A percentile compares a stretch with the other conserved stretches of the same genome.
Evolutionary conservation across 2,329 filamentous ascomycete genomes (phyloP).

Genomic region (Penicillium janthinellum): DNA sequence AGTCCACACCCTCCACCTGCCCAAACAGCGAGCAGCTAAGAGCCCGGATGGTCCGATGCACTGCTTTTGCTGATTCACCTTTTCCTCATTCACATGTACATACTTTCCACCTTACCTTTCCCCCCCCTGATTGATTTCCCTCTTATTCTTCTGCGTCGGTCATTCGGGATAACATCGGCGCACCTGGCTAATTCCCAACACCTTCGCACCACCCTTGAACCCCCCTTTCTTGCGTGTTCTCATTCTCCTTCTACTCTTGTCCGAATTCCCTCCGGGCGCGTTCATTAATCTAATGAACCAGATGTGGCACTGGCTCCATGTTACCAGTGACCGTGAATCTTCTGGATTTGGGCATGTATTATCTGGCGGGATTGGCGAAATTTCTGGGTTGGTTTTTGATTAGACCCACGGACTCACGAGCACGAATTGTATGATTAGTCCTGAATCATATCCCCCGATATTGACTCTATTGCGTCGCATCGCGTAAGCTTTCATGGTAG

Average conservation of each 20-base stretch:
- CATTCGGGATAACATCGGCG: slow-evolving; percentile 18
- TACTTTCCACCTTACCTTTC: slow-evolving; percentile 26
- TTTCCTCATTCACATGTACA: slow-evolving; percentile 34
- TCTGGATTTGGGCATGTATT: slow-evolving; percentile 26
- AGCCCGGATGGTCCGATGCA: background rate
- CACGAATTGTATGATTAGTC: slow-evolving; percentile 38
- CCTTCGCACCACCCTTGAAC: slow-evolving; percentile 5
- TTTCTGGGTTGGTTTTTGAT: slow-evolving; percentile 19
- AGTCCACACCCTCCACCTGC: slow-evolving; percentile 47
- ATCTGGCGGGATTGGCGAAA: slow-evolving; percentile 24
- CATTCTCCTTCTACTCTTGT: slow-evolving; percentile 11
- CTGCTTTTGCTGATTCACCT: background rate
- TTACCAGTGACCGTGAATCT: slow-evolving; percentile 20
- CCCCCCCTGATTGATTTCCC: slow-evolving; percentile 27
- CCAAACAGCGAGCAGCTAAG: slow-evolving; percentile 43
- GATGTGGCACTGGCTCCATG: slow-evolving; percentile 25
- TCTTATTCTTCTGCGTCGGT: slow-evolving; percentile 15
- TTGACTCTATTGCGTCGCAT: background rate
- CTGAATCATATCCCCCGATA: slow-evolving; percentile 4
- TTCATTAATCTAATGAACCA: slow-evolving; percentile 25
- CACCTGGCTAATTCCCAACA: slow-evolving; percentile 11
- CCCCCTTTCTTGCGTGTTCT: slow-evolving; percentile 20
- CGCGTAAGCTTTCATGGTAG: background rate
- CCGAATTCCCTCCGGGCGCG: slow-evolving; percentile 7
- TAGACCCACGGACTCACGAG: slow-evolving; percentile 29